phyloP scores from a whole-genome alignment of 2,329 filamentous ascomycete genomes.

The Hypocrella siamensis region DNA sequence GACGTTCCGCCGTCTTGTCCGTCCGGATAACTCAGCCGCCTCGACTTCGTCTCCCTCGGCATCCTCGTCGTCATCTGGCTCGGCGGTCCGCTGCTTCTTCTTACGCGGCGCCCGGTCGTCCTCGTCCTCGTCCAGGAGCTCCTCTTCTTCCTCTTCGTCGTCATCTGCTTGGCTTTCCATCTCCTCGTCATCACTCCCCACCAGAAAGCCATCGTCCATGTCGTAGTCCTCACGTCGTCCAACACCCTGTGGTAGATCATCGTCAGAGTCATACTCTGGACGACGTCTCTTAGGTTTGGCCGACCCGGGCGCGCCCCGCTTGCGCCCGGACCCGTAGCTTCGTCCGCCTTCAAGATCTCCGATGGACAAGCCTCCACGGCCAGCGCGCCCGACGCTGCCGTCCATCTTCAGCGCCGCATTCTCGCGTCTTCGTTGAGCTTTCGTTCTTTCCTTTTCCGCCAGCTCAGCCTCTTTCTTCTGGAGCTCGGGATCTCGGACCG shows the following conservation, averaged over 20 bases:
- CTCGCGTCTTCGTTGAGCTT: constrained; percentile 49
- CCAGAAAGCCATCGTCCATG: constrained; percentile 65
- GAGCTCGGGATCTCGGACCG: constrained; percentile 59
- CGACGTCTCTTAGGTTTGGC: constrained; percentile 36
- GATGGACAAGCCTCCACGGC: constrained; percentile 45
- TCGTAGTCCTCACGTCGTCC: constrained; percentile 62
- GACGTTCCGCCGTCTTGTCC: constrained; percentile 37
- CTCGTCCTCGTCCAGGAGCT: constrained; percentile 37
- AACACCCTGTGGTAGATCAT: constrained; percentile 47
- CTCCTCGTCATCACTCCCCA: constrained; percentile 58
- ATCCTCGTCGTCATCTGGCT: constrained; percentile 31
- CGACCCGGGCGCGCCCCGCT: constrained; percentile 33
- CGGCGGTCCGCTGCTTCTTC: constrained; percentile 36
- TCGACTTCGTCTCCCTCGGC: constrained; percentile 41
- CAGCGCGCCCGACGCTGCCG: constrained; percentile 34
- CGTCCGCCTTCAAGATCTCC: constrained; percentile 52
- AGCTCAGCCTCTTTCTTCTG: constrained; percentile 59
- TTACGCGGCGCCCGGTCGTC: constrained; percentile 27
- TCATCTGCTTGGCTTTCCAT: constrained; percentile 46
- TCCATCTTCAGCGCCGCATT: constrained; percentile 50
- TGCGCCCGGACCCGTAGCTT: constrained; percentile 32
- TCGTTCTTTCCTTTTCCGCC: constrained; percentile 58
- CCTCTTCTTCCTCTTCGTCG: constrained; percentile 50
- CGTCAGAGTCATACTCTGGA: constrained; percentile 62
- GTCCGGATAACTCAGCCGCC: constrained; percentile 21